phyloP scores from a whole-genome alignment of 306 rosid genomes.

The Fragaria vesca region DNA sequence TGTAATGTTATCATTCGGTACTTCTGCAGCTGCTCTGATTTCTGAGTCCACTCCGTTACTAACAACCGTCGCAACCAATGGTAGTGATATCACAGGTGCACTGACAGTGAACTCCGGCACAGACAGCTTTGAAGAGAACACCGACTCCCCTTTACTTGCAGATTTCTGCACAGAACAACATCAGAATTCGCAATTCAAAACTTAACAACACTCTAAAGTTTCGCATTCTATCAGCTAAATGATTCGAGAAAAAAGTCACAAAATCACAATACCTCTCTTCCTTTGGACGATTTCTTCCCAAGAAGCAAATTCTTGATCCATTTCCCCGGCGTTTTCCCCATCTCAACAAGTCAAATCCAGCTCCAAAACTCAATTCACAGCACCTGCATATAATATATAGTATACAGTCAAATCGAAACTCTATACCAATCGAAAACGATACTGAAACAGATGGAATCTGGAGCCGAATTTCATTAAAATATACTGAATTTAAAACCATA shows the following conservation, averaged over 20 bases:
- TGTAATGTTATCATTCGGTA: slow-evolving; percentile 31
- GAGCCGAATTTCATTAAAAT: background rate
- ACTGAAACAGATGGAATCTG: background rate
- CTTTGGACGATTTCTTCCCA: slow-evolving; percentile 37
- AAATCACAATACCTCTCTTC: slow-evolving; percentile 25
- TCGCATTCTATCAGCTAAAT: background rate
- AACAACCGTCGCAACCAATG: slow-evolving; percentile 38
- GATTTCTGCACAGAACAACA: slow-evolving; percentile 40
- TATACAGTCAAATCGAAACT: background rate
- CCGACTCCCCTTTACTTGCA: slow-evolving; percentile 38
- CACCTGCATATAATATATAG: background rate
- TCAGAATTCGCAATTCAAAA: slow-evolving; percentile 18
- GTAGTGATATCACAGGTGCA: slow-evolving; percentile 45
- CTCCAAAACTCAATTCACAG: slow-evolving; percentile 4
- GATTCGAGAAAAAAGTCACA: background rate
- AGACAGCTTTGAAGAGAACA: slow-evolving; percentile 39
- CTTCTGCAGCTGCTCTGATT: slow-evolving; percentile 33
- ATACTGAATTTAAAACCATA: background rate
- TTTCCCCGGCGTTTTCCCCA: slow-evolving; percentile 40
- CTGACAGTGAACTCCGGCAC: slow-evolving; percentile 38
- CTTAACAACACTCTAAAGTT: background rate
- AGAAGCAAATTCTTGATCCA: slow-evolving; percentile 39
- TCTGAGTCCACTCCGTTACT: slow-evolving; percentile 34
- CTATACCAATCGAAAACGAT: background rate
- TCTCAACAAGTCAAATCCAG: slow-evolving; percentile 16